Percentiles rank a stretch among this genome's conserved stretches.
These are phyloP conservation scores for Globisporangium ultimum DNA, from an alignment of 352 stramenopile species.

Conservation along the genomic window DNA sequence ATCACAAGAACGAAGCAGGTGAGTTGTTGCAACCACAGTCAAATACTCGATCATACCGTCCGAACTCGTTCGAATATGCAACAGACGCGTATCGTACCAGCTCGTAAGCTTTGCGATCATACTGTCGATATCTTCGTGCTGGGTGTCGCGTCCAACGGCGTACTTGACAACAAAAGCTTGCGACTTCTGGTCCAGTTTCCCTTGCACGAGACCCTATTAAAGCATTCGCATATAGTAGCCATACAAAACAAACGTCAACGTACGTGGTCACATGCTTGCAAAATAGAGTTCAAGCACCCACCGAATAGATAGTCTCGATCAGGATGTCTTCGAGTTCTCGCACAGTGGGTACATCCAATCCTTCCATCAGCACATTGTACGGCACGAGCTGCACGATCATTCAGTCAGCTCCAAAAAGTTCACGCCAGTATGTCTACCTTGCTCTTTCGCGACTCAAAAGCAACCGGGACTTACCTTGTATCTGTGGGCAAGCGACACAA, in stretches of 20 bases:
- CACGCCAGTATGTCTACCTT: neutral
- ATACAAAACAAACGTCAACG: neutral
- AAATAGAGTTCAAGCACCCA: constrained; percentile 17
- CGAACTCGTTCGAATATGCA: neutral
- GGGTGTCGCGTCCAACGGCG: constrained; percentile 85
- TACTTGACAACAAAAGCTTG: constrained; percentile 83
- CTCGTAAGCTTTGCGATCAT: constrained; percentile 88
- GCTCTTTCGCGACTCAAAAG: neutral
- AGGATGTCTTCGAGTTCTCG: constrained; percentile 91
- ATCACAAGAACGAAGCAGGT: neutral
- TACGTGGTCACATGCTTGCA: neutral
- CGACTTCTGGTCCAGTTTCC: constrained; percentile 89
- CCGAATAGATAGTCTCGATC: constrained; percentile 92
- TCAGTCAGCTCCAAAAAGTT: neutral
- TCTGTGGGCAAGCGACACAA: constrained; percentile 80
- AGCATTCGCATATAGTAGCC: neutral
- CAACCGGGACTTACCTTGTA: constrained; percentile 52
- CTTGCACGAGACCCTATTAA: constrained; percentile 81
- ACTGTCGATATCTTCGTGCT: constrained; percentile 75
- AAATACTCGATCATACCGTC: too few species aligned
- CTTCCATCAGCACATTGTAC: constrained; percentile 77
- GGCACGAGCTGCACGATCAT: constrained; percentile 53
- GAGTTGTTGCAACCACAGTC: neutral
- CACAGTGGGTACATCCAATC: constrained; percentile 73
- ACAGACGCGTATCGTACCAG: constrained; percentile 38